These are phyloP conservation scores for Corylus heterophylla DNA, from an alignment of 306 rosid species.

Conservation along the genomic window DNA sequence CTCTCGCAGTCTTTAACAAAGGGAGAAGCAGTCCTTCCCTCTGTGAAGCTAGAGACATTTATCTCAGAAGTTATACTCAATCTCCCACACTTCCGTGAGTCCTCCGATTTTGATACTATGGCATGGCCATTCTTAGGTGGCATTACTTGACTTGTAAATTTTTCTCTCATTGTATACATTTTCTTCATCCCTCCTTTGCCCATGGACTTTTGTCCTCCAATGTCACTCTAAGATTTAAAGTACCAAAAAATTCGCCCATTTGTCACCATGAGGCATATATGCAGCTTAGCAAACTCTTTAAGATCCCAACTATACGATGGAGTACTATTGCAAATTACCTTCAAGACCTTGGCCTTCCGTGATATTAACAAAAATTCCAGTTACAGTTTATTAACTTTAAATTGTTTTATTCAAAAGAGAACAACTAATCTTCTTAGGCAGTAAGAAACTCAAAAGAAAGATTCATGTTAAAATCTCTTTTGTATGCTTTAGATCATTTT, in stretches of 20 bases:
- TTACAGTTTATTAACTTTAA: background rate
- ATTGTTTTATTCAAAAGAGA: background rate
- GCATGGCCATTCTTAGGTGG: background rate
- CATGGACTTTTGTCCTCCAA: background rate
- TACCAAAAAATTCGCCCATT: background rate
- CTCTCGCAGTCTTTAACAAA: too few species aligned
- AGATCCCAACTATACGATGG: background rate
- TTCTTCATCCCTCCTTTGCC: background rate
- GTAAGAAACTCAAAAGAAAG: constrained; percentile 1
- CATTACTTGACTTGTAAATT: background rate
- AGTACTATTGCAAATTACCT: background rate
- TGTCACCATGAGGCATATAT: background rate
- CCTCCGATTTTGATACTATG: background rate
- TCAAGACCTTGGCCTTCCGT: background rate
- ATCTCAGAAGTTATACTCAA: background rate
- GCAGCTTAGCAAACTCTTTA: background rate
- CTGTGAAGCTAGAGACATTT: background rate
- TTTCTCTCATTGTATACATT: background rate
- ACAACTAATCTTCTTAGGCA: background rate
- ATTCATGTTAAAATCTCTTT: background rate
- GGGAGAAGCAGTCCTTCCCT: background rate
- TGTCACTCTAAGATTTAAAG: background rate
- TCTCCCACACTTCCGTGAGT: background rate
- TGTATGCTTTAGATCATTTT: background rate
- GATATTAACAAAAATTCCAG: background rate